phyloP scores from a whole-genome alignment of 1,284 basidiomycete species.

The Agaricales sp. region DNA sequence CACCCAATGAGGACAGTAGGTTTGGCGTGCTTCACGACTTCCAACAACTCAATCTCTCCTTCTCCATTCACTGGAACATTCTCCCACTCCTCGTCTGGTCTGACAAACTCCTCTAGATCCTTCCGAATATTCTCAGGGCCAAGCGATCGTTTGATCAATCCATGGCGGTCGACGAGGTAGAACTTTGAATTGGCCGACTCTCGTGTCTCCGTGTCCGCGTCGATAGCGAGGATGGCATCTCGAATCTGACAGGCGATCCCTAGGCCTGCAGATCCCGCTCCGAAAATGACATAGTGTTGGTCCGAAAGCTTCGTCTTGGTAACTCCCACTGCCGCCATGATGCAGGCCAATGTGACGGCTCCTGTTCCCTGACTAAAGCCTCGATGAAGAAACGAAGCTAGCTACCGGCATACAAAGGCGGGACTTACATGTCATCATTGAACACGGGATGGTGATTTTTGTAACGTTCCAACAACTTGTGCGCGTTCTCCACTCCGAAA shows the following conservation, averaged over 20 bases:
- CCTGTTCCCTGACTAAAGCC: slow-evolving; percentile 70
- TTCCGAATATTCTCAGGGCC: slow-evolving; percentile 37
- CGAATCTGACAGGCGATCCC: slow-evolving; percentile 68
- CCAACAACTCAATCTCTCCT: slow-evolving; percentile 43
- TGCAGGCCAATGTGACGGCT: slow-evolving; percentile 72
- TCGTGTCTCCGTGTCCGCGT: slow-evolving; percentile 42
- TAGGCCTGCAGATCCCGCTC: slow-evolving; percentile 76
- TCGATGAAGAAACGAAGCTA: neutral
- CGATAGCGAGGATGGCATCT: slow-evolving; percentile 54
- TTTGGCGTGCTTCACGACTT: slow-evolving; percentile 58
- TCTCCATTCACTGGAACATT: slow-evolving; percentile 27
- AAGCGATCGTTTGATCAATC: slow-evolving; percentile 43
- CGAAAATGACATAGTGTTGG: slow-evolving; percentile 72
- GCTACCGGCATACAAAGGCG: neutral
- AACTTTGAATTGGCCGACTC: slow-evolving; percentile 57
- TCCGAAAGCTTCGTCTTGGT: slow-evolving; percentile 58
- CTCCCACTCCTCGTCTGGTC: slow-evolving; percentile 43
- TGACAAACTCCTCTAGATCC: slow-evolving; percentile 45
- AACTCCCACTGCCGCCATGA: slow-evolving; percentile 70
- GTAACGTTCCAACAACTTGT: slow-evolving; percentile 62
- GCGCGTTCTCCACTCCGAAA: slow-evolving; percentile 69
- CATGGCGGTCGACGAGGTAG: slow-evolving; percentile 56
- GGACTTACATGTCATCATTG: slow-evolving; percentile 67
- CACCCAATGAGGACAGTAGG: slow-evolving; percentile 77
- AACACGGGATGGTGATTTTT: slow-evolving; percentile 58